A percentile compares a stretch with the other conserved stretches of the same genome.
Evolutionary conservation across 225 moss, liverwort and hornwort genomes (phyloP).

Genomic region (Antitrichia curtipendula): DNA sequence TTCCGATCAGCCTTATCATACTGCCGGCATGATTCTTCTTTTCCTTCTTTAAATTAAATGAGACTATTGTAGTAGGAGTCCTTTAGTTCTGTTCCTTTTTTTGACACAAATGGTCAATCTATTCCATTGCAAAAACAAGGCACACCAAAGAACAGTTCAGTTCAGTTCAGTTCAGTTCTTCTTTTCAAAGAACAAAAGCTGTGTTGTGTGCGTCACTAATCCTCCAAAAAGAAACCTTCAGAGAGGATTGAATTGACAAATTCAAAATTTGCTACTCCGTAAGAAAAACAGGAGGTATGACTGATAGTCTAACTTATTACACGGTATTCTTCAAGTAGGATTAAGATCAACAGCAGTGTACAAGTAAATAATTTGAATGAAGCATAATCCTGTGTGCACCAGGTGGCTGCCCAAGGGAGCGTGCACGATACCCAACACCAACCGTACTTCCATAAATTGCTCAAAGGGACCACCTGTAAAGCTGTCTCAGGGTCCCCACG

Average conservation of each 20-base stretch:
- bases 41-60: background rate
- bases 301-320: background rate
- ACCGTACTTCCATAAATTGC: background rate
- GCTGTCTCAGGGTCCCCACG: background rate
- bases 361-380: background rate
- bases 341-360: background rate
- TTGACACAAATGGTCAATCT: background rate
- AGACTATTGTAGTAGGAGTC: background rate
- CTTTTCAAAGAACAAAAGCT: background rate
- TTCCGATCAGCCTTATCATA: background rate
- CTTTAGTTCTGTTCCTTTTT: background rate
- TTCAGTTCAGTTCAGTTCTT: background rate
- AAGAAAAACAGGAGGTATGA: background rate
- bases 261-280: background rate
- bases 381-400: background rate
- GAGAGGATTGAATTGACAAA: background rate
- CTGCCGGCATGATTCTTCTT: background rate
- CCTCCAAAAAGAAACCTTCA: background rate
- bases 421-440: background rate
- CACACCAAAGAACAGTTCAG: background rate
- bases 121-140: background rate
- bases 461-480: background rate
- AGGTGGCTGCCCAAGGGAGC: background rate
- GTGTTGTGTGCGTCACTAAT: background rate
- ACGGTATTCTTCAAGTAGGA: background rate